Percentiles rank a stretch among this genome's conserved stretches.
phyloP scores from a whole-genome alignment of 257 asterid genomes.

The Catharanthus roseus region DNA sequence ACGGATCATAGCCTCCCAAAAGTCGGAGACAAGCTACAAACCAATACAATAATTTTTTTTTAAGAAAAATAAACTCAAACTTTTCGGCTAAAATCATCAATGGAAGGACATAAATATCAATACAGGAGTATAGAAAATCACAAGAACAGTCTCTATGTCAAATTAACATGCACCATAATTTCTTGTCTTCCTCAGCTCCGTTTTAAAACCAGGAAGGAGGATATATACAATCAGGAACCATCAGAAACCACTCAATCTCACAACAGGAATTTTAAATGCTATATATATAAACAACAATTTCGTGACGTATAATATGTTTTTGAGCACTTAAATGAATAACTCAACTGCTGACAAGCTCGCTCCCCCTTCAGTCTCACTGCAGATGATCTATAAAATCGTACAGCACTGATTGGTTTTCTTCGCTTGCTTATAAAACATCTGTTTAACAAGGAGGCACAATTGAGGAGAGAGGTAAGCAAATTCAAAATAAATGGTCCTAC shows the following conservation, averaged over 20 bases:
- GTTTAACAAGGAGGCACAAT: conserved; percentile 25
- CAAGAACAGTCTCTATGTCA: too few relatives aligned
- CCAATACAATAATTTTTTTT: too few relatives aligned
- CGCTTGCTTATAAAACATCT: conserved; percentile 92
- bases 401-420: conserved; percentile 91
- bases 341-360: conserved; percentile 1
- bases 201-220: neutral
- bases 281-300: conserved; percentile 21
- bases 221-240: conserved; percentile 9
- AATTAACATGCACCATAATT: neutral
- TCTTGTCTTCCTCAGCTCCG: conserved; percentile 2
- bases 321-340: conserved; percentile 13
- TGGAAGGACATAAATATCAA: too few relatives aligned
- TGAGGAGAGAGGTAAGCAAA: neutral
- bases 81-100: too few relatives aligned
- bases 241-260: conserved; percentile 18
- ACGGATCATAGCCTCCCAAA: too few relatives aligned
- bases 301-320: conserved; percentile 17
- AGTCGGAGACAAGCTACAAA: too few relatives aligned
- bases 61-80: too few relatives aligned
- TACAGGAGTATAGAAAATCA: too few relatives aligned
- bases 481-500: neutral
- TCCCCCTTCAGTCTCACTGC: neutral
- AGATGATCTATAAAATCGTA: conserved; percentile 50
- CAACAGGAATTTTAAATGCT: conserved; percentile 16